Percentiles rank a stretch among this genome's conserved stretches.
These are phyloP conservation scores for Apophysomyces ossiformis DNA, from an alignment of 371 early-diverging fungal species.

Conservation along the genomic window DNA sequence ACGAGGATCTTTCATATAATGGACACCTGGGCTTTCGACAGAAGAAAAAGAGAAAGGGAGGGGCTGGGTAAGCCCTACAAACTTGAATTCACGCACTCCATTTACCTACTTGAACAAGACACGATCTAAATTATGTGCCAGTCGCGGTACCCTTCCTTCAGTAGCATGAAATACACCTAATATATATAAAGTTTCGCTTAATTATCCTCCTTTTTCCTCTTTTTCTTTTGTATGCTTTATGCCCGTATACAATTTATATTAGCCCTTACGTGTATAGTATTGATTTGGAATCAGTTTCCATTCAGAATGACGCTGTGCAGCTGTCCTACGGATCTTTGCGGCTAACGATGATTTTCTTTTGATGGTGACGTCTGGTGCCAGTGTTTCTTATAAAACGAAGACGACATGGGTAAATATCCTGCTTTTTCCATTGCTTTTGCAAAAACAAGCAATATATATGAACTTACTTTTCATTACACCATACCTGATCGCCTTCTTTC, in stretches of 20 bases:
- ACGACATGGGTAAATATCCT: too few species aligned
- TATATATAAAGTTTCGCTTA: too few species aligned
- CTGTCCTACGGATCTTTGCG: neutral
- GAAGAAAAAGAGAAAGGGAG: neutral
- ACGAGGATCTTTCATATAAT: slow-evolving; percentile 81
- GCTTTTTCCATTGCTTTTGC: too few species aligned
- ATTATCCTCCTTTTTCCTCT: neutral
- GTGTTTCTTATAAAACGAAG: neutral
- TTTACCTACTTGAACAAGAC: slow-evolving; percentile 76
- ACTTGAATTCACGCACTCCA: too few species aligned
- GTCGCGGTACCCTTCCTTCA: slow-evolving; percentile 30
- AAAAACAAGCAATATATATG: neutral
- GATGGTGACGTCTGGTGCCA: neutral
- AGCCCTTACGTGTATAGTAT: neutral
- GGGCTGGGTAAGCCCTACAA: too few species aligned
- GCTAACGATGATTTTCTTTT: neutral
- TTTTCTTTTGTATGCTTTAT: neutral
- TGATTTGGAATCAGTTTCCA: neutral
- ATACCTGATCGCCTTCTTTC: neutral
- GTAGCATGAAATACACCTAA: too few species aligned
- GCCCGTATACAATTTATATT: neutral
- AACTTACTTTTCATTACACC: slow-evolving; percentile 3
- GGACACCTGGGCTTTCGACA: slow-evolving; percentile 77
- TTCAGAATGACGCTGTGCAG: neutral
- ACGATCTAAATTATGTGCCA: slow-evolving; percentile 83